phyloP scores from a whole-genome alignment of 371 early-diverging fungal genomes.

The Entomophthora muscae region DNA sequence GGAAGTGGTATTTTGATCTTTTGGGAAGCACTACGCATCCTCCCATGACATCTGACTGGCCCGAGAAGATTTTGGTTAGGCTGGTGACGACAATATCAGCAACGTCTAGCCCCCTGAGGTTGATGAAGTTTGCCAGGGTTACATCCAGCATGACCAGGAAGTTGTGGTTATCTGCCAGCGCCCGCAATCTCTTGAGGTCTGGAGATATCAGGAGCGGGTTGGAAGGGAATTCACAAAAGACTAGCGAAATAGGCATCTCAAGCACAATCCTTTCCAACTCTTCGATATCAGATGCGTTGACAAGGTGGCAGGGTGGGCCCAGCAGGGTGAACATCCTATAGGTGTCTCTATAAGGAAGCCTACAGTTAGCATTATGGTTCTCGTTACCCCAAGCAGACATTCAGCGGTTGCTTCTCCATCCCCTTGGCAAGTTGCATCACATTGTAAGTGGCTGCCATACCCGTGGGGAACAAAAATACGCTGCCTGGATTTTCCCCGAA shows the following conservation, averaged over 20 bases:
- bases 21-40: slow-evolving; percentile 29
- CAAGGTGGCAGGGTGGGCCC: slow-evolving; percentile 64
- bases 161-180: slow-evolving; percentile 51
- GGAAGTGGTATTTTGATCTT: slow-evolving; percentile 27
- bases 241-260: slow-evolving; percentile 43
- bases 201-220: slow-evolving; percentile 80
- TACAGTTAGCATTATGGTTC: background rate
- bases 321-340: slow-evolving; percentile 86
- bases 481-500: slow-evolving; percentile 32
- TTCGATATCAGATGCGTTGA: slow-evolving; percentile 50
- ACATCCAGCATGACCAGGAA: slow-evolving; percentile 85
- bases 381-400: slow-evolving; percentile 70
- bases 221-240: slow-evolving; percentile 86
- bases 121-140: slow-evolving; percentile 83
- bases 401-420: slow-evolving; percentile 30
- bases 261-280: slow-evolving; percentile 33
- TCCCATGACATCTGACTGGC: slow-evolving; percentile 93
- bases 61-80: slow-evolving; percentile 84
- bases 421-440: slow-evolving; percentile 45
- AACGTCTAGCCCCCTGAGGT: slow-evolving; percentile 51
- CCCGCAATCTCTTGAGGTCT: slow-evolving; percentile 51
- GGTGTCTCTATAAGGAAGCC: slow-evolving; percentile 84
- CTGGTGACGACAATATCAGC: slow-evolving; percentile 85
- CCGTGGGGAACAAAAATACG: slow-evolving; percentile 72
- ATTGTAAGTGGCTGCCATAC: slow-evolving; percentile 86